A percentile compares a stretch with the other conserved stretches of the same genome.
Evolutionary conservation across 1,284 basidiomycete species (phyloP).

Genomic region (Schizophyllum commune): DNA sequence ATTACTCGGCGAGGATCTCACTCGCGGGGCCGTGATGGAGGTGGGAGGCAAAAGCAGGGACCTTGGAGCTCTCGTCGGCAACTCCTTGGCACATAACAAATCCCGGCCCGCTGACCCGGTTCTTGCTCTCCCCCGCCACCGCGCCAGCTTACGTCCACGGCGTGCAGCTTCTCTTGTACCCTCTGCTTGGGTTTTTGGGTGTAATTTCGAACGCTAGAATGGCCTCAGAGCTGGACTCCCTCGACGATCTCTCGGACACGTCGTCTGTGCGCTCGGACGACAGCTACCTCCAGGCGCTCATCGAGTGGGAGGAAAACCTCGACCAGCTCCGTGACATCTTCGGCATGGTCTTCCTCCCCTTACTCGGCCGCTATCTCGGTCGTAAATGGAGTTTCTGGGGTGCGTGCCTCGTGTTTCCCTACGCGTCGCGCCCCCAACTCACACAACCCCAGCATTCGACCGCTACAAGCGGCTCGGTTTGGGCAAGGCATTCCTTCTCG

Average conservation of each 20-base stretch:
- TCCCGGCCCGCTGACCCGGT: no score
- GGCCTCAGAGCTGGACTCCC: slow-evolving; percentile 17
- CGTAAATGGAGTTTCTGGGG: slow-evolving; percentile 81
- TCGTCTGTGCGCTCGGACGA: slow-evolving; percentile 58
- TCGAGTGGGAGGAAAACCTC: slow-evolving; percentile 90
- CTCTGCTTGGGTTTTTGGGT: neutral
- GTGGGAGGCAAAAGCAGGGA: neutral
- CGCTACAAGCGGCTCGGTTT: slow-evolving; percentile 66
- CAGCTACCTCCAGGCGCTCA: slow-evolving; percentile 68
- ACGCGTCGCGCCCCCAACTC: slow-evolving; percentile 7
- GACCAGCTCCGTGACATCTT: slow-evolving; percentile 77
- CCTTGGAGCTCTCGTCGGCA: neutral
- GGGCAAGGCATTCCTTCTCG: slow-evolving; percentile 57
- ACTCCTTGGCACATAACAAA: neutral
- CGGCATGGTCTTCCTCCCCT: slow-evolving; percentile 76
- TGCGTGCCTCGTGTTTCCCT: slow-evolving; percentile 31
- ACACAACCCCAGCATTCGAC: slow-evolving; percentile 48
- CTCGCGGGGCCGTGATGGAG: neutral
- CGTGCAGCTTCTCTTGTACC: no score
- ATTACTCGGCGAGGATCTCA: slow-evolving; percentile 11
- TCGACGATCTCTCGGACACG: slow-evolving; percentile 39
- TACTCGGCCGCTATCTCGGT: slow-evolving; percentile 84
- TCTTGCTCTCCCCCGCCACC: neutral
- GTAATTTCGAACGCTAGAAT: neutral
- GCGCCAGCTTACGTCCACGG: neutral